phyloP scores from a whole-genome alignment of 2,329 filamentous ascomycete species.

The Pseudogymnoascus sp. region DNA sequence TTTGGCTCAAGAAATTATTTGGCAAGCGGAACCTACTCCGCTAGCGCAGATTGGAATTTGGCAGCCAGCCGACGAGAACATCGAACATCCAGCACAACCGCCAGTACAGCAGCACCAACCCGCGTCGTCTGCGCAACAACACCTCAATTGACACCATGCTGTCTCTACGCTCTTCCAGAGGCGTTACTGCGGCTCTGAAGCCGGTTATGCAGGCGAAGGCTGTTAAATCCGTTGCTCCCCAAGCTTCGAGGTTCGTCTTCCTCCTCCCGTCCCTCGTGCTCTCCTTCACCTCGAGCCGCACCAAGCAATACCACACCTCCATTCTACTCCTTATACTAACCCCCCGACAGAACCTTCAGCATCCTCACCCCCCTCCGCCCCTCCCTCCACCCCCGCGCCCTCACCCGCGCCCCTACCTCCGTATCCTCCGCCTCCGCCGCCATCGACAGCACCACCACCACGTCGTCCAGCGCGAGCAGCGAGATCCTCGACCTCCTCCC shows the following conservation, averaged over 20 bases:
- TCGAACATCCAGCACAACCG: background rate
- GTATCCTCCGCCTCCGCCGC: background rate
- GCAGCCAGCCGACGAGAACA: background rate
- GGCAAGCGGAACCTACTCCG: conserved; percentile 14
- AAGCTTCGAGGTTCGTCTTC: conserved; percentile 17
- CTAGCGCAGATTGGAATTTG: conserved; percentile 16
- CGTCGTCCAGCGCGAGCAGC: background rate
- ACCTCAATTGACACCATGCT: conserved; percentile 19
- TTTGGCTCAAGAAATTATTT: conserved; percentile 10
- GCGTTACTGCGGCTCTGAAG: conserved; percentile 16
- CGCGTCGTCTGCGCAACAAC: background rate
- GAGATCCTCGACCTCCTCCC: conserved; percentile 22
- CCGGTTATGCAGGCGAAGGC: conserved; percentile 12
- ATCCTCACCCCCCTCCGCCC: conserved; percentile 23
- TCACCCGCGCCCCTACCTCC: conserved; percentile 10
- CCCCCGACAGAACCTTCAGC: conserved; percentile 23
- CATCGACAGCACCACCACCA: too few relatives aligned
- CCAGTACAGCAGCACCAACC: background rate
- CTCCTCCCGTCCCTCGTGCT: background rate
- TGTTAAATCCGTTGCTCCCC: conserved; percentile 9
- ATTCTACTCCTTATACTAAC: background rate
- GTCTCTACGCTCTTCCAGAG: conserved; percentile 22
- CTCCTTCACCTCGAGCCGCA: background rate
- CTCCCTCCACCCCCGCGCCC: conserved; percentile 17
- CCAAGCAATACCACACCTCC: background rate